Base-by-base conservation (phyloP, 176 grass and related monocot species). In the Hordeum marinum region DNA sequence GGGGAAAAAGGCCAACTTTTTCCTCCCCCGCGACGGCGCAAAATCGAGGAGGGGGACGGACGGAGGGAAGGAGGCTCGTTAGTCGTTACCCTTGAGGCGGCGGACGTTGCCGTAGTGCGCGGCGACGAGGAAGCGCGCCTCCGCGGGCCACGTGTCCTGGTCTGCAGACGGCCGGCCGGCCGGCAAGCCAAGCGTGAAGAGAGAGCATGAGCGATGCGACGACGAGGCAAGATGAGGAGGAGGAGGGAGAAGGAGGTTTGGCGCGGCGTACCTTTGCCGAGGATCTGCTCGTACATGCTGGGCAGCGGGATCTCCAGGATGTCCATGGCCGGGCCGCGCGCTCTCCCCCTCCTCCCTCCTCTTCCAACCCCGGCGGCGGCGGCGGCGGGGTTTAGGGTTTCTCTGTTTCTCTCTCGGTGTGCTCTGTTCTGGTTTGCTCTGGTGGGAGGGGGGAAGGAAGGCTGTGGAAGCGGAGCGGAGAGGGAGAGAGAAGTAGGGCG, bases 21-120 rank as follows among this genome's bases (percentile, higher is more conserved):
- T 63, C 52, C 7, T 5, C 50, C 50, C 6, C 15, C 48, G 1
- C 39, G 17, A 54, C 6, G 50, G 50, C 0, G 50, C 50, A 3
- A 3, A 20, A 20, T 54, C 17, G 34, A 67, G 55, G 21, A 3
- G 55, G 55, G 3, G 20, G 21, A 9, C 1, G 7, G n/a, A 8
- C 25, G 61, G n/a, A 13, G 4, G 23, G 26, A 46, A 1, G 43
- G 43, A 5, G 11, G 41, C 0, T 2, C 9, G 11, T 2, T 8
- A 9, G 29, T n/a, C 21, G n/a, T 70, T 70, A 79, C 84, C 76
- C 67, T 86, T 86, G 84, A 86, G 54, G 67, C 66, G 84, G 76
- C 84, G 18, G 84, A 80, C 11, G 70, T 73, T 73, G 70, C 70
- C 70, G 70, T 7, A 8, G 70, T 73, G 41, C 7, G 70, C 70